A percentile compares a stretch with the other conserved stretches of the same genome.
These are phyloP conservation scores for Taiozyma onychis DNA, from an alignment of 1,139 yeast species.

Conservation along the genomic window DNA sequence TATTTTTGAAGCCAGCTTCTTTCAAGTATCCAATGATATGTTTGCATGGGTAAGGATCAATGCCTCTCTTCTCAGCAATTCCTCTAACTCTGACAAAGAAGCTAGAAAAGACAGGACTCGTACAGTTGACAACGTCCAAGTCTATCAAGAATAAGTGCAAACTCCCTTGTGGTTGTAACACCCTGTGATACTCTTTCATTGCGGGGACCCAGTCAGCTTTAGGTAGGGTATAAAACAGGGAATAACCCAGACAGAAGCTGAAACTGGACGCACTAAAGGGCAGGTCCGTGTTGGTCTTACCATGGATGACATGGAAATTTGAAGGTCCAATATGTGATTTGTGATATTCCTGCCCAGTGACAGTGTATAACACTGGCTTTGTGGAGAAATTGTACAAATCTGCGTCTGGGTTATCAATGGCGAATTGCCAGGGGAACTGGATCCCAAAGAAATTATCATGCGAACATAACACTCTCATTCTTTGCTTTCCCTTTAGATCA, in stretches of 20 bases:
- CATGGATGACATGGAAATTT: conserved; percentile 21
- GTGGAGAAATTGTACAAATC: conserved; percentile 28
- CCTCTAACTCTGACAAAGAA: conserved; percentile 24
- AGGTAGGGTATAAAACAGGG: conserved; percentile 27
- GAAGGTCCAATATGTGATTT: conserved; percentile 16
- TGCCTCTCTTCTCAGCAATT: conserved; percentile 22
- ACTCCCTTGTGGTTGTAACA: conserved; percentile 36
- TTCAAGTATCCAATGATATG: conserved; percentile 20
- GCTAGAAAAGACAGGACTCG: conserved; percentile 12
- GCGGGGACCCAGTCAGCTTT: conserved; percentile 30
- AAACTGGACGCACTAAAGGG: conserved; percentile 32
- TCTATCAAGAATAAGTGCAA: conserved; percentile 29
- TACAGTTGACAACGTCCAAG: conserved; percentile 22
- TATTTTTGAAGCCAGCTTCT: conserved; percentile 28
- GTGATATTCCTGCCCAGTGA: conserved; percentile 5
- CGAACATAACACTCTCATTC: conserved; percentile 11
- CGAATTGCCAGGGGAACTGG: conserved; percentile 36
- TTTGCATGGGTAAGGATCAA: conserved; percentile 28
- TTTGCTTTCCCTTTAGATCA: conserved; percentile 12
- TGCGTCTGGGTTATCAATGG: conserved; percentile 30
- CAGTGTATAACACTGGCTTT: conserved; percentile 12
- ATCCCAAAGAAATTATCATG: conserved; percentile 12
- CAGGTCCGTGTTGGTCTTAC: conserved; percentile 24
- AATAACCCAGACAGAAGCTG: conserved; percentile 28
- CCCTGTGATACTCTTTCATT: conserved; percentile 32